Base-by-base conservation (phyloP, 768 basidiomycete genomes). In the Boletus rufocinnamomeus region DNA sequence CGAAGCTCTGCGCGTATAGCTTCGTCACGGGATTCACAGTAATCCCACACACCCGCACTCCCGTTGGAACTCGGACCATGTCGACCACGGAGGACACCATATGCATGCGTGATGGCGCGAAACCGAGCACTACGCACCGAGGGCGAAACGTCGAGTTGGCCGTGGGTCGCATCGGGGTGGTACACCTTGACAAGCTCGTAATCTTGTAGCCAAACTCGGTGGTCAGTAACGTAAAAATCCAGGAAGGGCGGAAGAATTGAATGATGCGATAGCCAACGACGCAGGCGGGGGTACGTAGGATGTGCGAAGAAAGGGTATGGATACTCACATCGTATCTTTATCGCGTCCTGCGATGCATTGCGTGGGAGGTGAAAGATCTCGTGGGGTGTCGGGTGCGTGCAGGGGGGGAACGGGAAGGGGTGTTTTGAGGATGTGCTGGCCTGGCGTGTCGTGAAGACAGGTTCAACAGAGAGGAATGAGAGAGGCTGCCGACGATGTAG, bases 161-260 rank as follows among this genome's bases (percentile, higher is more conserved):
- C 68, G 13, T 43, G 59, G 4, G 77, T 73, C 4, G 84, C 83
- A 68, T 92, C 89, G 4, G 90, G 89, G 65, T 92, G 90, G 66
- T 90, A 82, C 11, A 77, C 68, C 46, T 85, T 84, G 40, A 88
- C 89, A 41, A 91, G 81, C 32, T 91, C 89, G 64, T 86, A 90
- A 69, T 91, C 89, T 68, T 89, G 60, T 43, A 13, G 19, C 43
- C 52, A 35, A 38, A 41, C 16, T 14, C 21, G 11, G 8, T 27
- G 50, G 41, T 28, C n/a, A 37, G 46, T 21, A 32, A 52, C 10
- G 32, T 34, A 41, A 43, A 30, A 46, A 38, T 32, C 19, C 37
- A 35, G 21, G n/a, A 40, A 28, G 17, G 9, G 17, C 45, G 43
- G 46, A 37, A 50, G 25, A 28, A 11, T 50, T 54, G 46, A 54